Evolutionary conservation across 495 filamentous ascomycete species (phyloP).

Genomic region (Podospora pseudopauciseta): DNA sequence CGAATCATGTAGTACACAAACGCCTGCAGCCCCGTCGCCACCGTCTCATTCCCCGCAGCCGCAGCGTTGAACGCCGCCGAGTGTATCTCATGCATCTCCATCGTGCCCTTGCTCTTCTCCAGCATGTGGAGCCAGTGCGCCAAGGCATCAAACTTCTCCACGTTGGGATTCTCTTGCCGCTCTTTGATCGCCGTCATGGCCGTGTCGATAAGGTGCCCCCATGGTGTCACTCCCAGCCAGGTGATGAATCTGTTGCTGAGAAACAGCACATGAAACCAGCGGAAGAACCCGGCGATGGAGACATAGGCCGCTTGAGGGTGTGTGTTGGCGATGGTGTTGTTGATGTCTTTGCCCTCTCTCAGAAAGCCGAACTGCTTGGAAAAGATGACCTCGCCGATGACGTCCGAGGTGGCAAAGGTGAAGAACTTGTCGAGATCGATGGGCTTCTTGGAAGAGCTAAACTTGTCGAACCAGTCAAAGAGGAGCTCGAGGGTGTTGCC

Average conservation of each 20-base stretch:
- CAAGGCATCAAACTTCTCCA: conserved; percentile 41
- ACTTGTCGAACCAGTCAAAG: conserved; percentile 31
- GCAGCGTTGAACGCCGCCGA: conserved; percentile 38
- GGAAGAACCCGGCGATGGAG: conserved; percentile 41
- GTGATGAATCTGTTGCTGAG: conserved; percentile 44
- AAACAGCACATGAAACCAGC: conserved; percentile 32
- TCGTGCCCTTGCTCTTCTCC: conserved; percentile 37
- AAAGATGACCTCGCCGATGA: conserved; percentile 35
- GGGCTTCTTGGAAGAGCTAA: conserved; percentile 21
- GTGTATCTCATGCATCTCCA: conserved; percentile 41
- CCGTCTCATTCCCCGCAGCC: conserved; percentile 46
- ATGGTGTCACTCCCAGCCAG: conserved; percentile 40
- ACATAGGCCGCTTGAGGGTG: conserved; percentile 26
- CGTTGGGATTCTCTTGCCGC: conserved; percentile 37
- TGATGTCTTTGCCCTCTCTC: conserved; percentile 38
- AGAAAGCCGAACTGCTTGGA: conserved; percentile 44
- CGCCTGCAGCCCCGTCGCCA: conserved; percentile 38
- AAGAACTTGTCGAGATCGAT: conserved; percentile 39
- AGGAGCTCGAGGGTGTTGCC: conserved; percentile 36
- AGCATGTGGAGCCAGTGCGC: conserved; percentile 42
- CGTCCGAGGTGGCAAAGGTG: conserved; percentile 40
- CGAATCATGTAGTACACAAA: conserved; percentile 35
- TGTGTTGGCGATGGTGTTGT: conserved; percentile 36
- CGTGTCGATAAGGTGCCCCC: conserved; percentile 46
- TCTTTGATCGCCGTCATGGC: conserved; percentile 38